These are phyloP conservation scores for Fraxinus greggii DNA, from an alignment of 305 asterid species.

Conservation along the genomic window DNA sequence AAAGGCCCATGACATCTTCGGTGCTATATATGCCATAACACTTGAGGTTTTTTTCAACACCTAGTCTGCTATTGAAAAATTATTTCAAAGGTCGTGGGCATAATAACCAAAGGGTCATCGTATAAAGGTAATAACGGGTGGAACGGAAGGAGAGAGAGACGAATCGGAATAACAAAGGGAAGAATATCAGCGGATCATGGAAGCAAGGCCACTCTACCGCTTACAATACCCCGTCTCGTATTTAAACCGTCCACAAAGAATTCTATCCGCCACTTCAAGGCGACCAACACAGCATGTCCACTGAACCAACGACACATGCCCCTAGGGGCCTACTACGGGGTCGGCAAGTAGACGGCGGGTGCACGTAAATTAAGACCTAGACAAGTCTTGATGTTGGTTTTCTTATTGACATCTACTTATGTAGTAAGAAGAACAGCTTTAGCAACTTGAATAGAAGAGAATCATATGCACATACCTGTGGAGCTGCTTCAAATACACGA, in stretches of 20 bases:
- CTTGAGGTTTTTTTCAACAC: not conserved
- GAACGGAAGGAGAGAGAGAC: not conserved
- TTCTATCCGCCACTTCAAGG: not conserved
- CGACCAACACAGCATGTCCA: not conserved
- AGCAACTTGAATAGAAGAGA: conserved; percentile 9
- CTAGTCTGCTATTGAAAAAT: not conserved
- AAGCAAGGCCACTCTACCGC: too few relatives aligned
- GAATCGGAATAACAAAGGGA: not conserved
- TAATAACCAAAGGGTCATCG: not conserved
- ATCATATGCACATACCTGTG: conserved; percentile 55
- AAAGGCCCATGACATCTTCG: not conserved
- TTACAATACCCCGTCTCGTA: too few relatives aligned
- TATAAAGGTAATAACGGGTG: not conserved
- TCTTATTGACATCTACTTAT: not conserved
- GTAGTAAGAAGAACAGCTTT: not conserved
- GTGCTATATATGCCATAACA: not conserved
- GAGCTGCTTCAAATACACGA: conserved; percentile 90
- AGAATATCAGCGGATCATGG: not conserved
- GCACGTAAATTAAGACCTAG: not conserved
- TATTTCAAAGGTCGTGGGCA: not conserved
- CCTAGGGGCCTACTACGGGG: too few relatives aligned
- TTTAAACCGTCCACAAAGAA: too few relatives aligned
- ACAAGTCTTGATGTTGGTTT: not conserved
- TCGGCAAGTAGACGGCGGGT: not conserved
- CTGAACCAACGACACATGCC: not conserved